Evolutionary conservation across 495 filamentous ascomycete genomes (phyloP), one percentile per base, ranked within the genome.

Genomic region (Penicillium nucicola): DNA sequence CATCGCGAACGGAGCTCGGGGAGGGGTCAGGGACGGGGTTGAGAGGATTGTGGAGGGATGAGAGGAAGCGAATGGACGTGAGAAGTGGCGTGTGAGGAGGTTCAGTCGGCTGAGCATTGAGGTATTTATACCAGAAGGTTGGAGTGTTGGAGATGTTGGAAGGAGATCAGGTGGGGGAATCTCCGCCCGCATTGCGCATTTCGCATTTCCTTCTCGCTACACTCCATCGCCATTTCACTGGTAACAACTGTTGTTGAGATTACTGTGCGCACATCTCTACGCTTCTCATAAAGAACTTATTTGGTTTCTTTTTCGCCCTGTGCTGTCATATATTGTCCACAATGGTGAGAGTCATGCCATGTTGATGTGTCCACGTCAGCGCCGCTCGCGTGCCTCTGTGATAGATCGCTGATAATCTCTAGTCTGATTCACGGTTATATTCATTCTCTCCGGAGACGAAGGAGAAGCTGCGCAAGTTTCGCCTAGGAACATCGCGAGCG

Each of bases 351-450:
- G 17, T 40, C 36, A 14, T 17, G 12, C 13, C 33, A 25, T 10
- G 20, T 45, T 25, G n/a, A 19, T 14, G 13, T 14, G 18, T 20
- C 10, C 18, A 18, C 19, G 20, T 32, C 13, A 31, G 7, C 11
- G 35, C 22, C 31, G 13, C 25, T 48, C 5, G 13, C 45, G 31
- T 17, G 5, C 36, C 15, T 37, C 10, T 33, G 4, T 12, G n/a
- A 30, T 25, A 28, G 32, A 17, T 12, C 30, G 36, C 57, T 60
- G 19, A 62, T 17, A 4, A 7, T 12, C 56, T 82, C 83, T 73
- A 88, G 59, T 93, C 90, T 57, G 92, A 97, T 75, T 80, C 89
- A 44, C 80, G 93, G 49, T 79, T 98, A 57, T 98, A 97, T 72
- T 86, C 92, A 20, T 95, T 97, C 81, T 92, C 89, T 28, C 77